phyloP scores from a whole-genome alignment of 306 rosid species.

The Inga laurina region DNA sequence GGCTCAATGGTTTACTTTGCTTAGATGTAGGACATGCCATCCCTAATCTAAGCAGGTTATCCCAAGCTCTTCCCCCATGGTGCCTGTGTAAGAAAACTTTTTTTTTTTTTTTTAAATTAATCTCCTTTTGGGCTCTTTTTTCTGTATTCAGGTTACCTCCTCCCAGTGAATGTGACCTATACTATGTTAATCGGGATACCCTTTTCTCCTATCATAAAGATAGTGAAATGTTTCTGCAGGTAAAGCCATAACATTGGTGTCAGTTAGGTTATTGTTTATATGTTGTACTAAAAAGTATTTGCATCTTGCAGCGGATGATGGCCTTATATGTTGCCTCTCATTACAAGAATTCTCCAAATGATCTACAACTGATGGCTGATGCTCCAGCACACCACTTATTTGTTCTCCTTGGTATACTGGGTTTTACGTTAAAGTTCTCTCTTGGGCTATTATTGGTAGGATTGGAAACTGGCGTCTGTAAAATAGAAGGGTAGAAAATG shows the following conservation, averaged over 20 bases:
- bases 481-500: background rate
- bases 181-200: conserved; percentile 94
- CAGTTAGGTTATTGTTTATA: conserved; percentile 24
- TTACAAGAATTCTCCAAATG: conserved; percentile 98
- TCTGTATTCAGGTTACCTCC: conserved; percentile 71
- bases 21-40: conserved; percentile 77
- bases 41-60: conserved; percentile 78
- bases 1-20: conserved; percentile 91
- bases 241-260: conserved; percentile 33
- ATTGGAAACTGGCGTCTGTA: background rate
- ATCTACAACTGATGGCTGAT: conserved; percentile 93
- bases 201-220: conserved; percentile 92
- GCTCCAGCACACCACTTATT: conserved; percentile 99
- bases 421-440: conserved; percentile 27
- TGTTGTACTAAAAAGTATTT: conserved; percentile 33
- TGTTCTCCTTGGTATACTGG: conserved; percentile 80
- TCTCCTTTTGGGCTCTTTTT: conserved; percentile 25
- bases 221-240: conserved; percentile 97
- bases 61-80: background rate
- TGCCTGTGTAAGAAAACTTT: conserved; percentile 15
- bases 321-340: conserved; percentile 94
- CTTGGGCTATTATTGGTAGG: conserved; percentile 6
- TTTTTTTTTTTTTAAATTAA: conserved; percentile 2
- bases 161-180: conserved; percentile 82
- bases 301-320: conserved; percentile 88